Conservation (phyloP, 495 filamentous ascomycete species). For the Podospora appendiculata region DNA sequence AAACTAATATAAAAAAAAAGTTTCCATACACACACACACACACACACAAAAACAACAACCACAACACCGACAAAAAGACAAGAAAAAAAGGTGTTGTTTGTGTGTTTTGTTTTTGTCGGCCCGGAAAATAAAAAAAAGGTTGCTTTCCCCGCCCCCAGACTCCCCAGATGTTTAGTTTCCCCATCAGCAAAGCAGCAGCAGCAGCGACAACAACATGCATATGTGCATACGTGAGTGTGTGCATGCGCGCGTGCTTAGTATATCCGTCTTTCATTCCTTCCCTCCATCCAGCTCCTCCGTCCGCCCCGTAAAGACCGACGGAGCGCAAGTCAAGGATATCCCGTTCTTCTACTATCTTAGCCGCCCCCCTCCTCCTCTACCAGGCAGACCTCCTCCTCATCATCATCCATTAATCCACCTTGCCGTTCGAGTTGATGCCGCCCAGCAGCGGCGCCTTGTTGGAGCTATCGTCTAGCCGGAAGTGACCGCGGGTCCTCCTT, state of each 20-base stretch:
- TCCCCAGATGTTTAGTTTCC: no score
- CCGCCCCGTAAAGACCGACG: no score
- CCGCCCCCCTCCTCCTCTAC: neutral
- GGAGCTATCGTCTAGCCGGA: conserved; percentile 64
- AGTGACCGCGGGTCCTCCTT: conserved; percentile 55
- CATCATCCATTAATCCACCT: neutral
- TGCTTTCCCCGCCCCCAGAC: no score
- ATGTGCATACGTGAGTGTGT: no score
- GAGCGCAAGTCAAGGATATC: no score
- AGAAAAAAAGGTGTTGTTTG: neutral
- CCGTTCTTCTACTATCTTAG: no score
- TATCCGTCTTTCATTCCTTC: neutral
- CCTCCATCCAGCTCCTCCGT: neutral
- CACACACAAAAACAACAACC: neutral
- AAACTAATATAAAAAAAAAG: neutral
- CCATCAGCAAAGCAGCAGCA: no score
- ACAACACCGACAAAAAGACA: neutral
- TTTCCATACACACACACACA: neutral
- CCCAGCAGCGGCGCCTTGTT: conserved; percentile 51
- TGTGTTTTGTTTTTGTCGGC: no score
- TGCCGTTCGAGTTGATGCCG: conserved; percentile 24
- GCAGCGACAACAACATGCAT: no score
- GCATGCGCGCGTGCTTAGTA: no score
- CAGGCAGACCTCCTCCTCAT: neutral
- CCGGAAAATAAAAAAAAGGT: no score